Evolutionary conservation across 2,329 filamentous ascomycete genomes (phyloP), one percentile per base, ranked within the genome.

Genomic region (Zalaria sp.): DNA sequence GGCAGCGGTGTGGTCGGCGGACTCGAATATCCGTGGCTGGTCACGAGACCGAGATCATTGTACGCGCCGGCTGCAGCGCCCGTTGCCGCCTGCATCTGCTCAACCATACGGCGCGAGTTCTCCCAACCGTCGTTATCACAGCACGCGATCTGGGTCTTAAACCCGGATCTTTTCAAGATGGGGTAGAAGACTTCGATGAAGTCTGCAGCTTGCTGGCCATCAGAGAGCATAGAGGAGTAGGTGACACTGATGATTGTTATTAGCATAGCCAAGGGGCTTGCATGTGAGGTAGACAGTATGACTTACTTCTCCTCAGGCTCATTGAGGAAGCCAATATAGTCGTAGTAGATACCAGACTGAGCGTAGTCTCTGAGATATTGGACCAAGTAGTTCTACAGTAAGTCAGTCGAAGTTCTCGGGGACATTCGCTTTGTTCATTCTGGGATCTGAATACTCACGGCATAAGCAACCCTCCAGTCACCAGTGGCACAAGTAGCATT

Each of bases 401-500:
- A 32, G 29, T 32, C 29, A 32, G 29, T 32, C 2, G 29, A 32
- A 32, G n/a, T 32, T 3, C 29, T n/a, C 7, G 7, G 29, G 7
- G 7, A 32, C 29, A 32, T 32, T 7, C 29, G 29, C 29, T 2
- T 7, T 7, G 18, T 18, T 18, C 18, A 18, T 18, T 18, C 18
- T 2, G 18, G 18, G 18, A 18, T 18, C 2, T 2, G 29, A n/a
- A 67, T 58, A 32, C 29, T 32, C n/a, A 32, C 29, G 5, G 67
- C 68, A 50, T 67, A 72, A 0, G 68, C 63, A 53, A 67, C 62
- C 40, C 57, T 62, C 68, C 67, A 71, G 46, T 68, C 62, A 4
- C 65, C 67, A 10, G 53, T 57, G 4, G 53, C 47, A 43, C 66
- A 70, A 5, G 43, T 56, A 18, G 61, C 54, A 10, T 55, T 53